Conservation (phyloP, 1,284 basidiomycete species). For the Marasmius oreades region DNA sequence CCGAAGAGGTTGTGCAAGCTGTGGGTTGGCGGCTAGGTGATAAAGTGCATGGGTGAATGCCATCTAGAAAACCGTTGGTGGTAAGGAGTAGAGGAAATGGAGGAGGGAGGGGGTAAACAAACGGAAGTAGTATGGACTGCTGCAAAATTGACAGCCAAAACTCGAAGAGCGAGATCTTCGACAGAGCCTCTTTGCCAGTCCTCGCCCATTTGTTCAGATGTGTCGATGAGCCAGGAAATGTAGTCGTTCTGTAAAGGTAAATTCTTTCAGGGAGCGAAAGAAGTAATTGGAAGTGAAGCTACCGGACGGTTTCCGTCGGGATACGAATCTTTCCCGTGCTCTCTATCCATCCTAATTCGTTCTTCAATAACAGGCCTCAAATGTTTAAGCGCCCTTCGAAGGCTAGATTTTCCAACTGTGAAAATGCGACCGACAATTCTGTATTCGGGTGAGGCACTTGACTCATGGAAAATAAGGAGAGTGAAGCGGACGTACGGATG, state of each 20-base stretch:
- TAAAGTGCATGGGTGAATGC: conserved; percentile 26
- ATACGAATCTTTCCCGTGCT: conserved; percentile 16
- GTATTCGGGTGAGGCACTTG: background rate
- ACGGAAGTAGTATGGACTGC: conserved; percentile 10
- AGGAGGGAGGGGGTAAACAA: background rate
- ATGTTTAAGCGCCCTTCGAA: conserved; percentile 1
- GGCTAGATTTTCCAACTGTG: conserved; percentile 1
- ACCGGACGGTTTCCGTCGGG: conserved; percentile 12
- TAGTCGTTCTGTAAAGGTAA: background rate
- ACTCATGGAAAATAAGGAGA: background rate
- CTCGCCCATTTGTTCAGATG: background rate
- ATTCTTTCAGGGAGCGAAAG: background rate
- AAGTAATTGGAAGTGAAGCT: background rate
- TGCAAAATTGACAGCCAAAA: conserved; percentile 5
- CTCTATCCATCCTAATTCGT: conserved; percentile 13
- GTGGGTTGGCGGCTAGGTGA: conserved; percentile 31
- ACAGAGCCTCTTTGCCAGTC: background rate
- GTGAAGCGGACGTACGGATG: conserved; percentile 25
- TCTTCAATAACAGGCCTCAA: conserved; percentile 13
- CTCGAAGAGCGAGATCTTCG: background rate
- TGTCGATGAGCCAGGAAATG: conserved; percentile 1
- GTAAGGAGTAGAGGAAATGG: too few species aligned
- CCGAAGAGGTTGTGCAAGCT: conserved; percentile 31
- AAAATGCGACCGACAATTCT: conserved; percentile 16
- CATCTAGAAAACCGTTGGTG: background rate